Conservation (phyloP, 2,329 filamentous ascomycete species). For the Xylaria hypoxylon region DNA sequence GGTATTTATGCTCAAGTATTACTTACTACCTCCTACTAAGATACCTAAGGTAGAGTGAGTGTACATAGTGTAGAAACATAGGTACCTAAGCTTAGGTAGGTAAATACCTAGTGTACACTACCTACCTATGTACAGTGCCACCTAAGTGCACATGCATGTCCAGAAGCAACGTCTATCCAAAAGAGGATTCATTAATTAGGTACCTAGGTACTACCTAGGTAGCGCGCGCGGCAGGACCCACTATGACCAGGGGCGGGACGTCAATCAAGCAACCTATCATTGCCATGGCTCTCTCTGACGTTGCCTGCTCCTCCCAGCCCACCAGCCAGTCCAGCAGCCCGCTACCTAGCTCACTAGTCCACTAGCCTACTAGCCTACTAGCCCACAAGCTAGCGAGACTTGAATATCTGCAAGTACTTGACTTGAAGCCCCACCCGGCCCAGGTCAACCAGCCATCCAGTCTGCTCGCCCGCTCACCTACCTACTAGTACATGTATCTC, state of each 20-base stretch:
- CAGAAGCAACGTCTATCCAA: background rate
- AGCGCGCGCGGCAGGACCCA: constrained; percentile 13
- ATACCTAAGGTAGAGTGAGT: no score
- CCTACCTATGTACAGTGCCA: no score
- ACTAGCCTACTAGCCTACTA: no score
- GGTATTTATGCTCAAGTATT: background rate
- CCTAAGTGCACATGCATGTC: background rate
- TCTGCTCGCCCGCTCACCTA: constrained; percentile 22
- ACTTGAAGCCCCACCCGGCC: constrained; percentile 2
- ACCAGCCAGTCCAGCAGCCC: constrained; percentile 1
- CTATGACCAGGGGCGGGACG: constrained; percentile 20
- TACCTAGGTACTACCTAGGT: no score
- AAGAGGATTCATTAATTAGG: constrained; percentile 25
- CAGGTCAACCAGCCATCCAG: constrained; percentile 13
- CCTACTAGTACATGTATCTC: no score
- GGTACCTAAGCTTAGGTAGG: no score
- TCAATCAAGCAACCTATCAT: constrained; percentile 27
- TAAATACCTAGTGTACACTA: background rate
- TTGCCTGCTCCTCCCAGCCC: constrained; percentile 3
- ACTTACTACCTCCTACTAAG: background rate
- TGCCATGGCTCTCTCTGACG: constrained; percentile 23
- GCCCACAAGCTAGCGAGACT: no score
- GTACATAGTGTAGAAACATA: no score
- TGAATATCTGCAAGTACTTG: background rate
- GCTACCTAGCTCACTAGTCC: no score